Evolutionary conservation across 805 yeast genomes (phyloP).

Genomic region (Cyberlindnera sargentensis): DNA sequence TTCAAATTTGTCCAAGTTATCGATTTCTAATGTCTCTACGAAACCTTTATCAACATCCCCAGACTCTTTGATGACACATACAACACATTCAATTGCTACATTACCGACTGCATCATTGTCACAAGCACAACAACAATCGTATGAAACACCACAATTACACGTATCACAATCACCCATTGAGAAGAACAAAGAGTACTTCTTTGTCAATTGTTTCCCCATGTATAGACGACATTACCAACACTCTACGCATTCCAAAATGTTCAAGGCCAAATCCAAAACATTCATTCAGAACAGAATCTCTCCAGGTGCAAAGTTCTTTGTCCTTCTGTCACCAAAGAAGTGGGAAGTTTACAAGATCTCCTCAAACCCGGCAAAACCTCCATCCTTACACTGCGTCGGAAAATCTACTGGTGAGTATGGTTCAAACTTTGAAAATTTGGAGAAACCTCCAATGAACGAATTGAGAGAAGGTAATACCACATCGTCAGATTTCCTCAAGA

Average conservation of each 20-base stretch:
- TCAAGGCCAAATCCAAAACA: slow-evolving; percentile 40
- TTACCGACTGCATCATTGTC: slow-evolving; percentile 1
- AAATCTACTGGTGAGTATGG: slow-evolving; percentile 66
- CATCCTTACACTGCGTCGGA: slow-evolving; percentile 60
- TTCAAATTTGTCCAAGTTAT: background rate
- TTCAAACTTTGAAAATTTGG: slow-evolving; percentile 33
- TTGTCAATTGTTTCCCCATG: slow-evolving; percentile 76
- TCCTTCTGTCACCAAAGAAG: slow-evolving; percentile 54
- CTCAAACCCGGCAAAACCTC: slow-evolving; percentile 39
- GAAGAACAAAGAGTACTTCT: slow-evolving; percentile 53
- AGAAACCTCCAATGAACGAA: slow-evolving; percentile 17
- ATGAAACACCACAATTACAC: background rate
- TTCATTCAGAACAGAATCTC: slow-evolving; percentile 27
- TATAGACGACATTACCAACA: slow-evolving; percentile 57
- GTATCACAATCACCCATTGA: slow-evolving; percentile 3
- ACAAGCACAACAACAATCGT: background rate
- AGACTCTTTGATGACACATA: slow-evolving; percentile 1
- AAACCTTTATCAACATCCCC: slow-evolving; percentile 7
- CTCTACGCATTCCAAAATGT: slow-evolving; percentile 44
- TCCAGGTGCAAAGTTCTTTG: slow-evolving; percentile 58
- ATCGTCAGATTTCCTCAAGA: slow-evolving; percentile 12
- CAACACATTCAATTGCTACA: slow-evolving; percentile 1
- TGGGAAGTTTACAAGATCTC: slow-evolving; percentile 69
- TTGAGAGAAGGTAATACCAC: slow-evolving; percentile 14
- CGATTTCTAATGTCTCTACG: slow-evolving; percentile 7